These are phyloP conservation scores for Grosmannia huntii DNA, from an alignment of 2,329 filamentous ascomycete species.

Conservation along the genomic window DNA sequence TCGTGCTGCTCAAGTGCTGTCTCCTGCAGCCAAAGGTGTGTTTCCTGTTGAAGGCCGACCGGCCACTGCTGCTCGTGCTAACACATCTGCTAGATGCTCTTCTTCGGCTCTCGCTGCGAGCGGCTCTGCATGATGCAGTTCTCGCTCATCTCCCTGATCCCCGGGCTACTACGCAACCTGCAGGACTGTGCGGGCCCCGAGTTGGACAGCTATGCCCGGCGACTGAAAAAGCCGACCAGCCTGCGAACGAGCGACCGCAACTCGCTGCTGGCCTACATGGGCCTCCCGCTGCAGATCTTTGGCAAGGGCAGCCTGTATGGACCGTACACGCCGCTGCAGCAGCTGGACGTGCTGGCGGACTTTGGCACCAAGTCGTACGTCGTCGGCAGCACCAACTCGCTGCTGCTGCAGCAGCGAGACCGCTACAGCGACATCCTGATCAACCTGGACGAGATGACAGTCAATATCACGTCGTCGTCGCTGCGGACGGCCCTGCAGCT, in stretches of 20 bases:
- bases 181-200: constrained; percentile 94
- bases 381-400: constrained; percentile 90
- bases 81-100: constrained; percentile 61
- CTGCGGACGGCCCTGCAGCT: constrained; percentile 64
- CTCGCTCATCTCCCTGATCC: constrained; percentile 87
- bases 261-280: constrained; percentile 88
- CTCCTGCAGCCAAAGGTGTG: constrained; percentile 83
- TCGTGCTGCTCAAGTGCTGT: constrained; percentile 88
- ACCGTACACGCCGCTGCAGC: constrained; percentile 91
- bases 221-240: constrained; percentile 63
- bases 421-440: constrained; percentile 93
- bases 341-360: constrained; percentile 81
- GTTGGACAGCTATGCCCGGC: constrained; percentile 70
- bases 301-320: constrained; percentile 93
- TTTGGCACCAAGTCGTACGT: constrained; percentile 94
- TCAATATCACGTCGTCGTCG: constrained; percentile 72
- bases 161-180: constrained; percentile 79
- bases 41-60: background rate
- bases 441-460: constrained; percentile 80
- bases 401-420: constrained; percentile 87
- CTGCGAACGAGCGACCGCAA: constrained; percentile 82
- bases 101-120: constrained; percentile 95
- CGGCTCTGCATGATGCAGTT: constrained; percentile 97
- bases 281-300: constrained; percentile 86
- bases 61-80: no score